phyloP scores from a whole-genome alignment of 176 grass and related monocot species.

The Oryza australiensis region DNA sequence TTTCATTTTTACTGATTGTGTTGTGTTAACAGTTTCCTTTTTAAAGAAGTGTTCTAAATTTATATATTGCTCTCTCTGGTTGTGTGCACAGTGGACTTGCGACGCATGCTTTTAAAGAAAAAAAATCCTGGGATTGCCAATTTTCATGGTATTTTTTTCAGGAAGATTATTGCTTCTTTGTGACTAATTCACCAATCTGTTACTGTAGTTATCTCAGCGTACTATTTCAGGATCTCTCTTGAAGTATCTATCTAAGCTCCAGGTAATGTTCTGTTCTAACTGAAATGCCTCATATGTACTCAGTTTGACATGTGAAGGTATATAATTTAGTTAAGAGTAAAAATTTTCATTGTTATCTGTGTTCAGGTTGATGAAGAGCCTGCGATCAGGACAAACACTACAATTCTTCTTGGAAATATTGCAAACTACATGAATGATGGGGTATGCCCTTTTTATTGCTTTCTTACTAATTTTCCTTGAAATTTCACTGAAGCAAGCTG shows the following conservation, averaged over 20 bases:
- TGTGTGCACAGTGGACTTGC: background rate
- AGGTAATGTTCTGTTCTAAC: conserved; percentile 56
- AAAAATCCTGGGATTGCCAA: background rate
- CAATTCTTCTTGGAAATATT: conserved; percentile 98
- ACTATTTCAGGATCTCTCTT: conserved; percentile 96
- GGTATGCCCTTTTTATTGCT: conserved; percentile 54
- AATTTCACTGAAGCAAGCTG: background rate
- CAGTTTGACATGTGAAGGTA: conserved; percentile 13
- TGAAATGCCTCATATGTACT: background rate
- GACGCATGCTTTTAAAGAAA: conserved; percentile 15
- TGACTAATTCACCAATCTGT: conserved; percentile 33
- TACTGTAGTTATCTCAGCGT: conserved; percentile 88
- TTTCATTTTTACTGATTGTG: background rate
- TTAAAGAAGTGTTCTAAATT: conserved; percentile 1
- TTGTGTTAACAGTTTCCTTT: background rate
- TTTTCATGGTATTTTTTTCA: background rate
- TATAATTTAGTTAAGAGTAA: conserved; percentile 21
- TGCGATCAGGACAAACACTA: conserved; percentile 95
- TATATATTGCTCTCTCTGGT: background rate
- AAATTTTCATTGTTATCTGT: conserved; percentile 18
- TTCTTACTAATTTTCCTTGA: conserved; percentile 29
- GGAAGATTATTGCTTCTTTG: conserved; percentile 18
- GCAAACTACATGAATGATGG: conserved; percentile 96
- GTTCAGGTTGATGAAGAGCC: conserved; percentile 93
- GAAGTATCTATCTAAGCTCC: conserved; percentile 99